Evolutionary conservation across 2,329 filamentous ascomycete species (phyloP), one percentile per base, ranked within the genome.

Genomic region (Cyphellophora europaea): DNA sequence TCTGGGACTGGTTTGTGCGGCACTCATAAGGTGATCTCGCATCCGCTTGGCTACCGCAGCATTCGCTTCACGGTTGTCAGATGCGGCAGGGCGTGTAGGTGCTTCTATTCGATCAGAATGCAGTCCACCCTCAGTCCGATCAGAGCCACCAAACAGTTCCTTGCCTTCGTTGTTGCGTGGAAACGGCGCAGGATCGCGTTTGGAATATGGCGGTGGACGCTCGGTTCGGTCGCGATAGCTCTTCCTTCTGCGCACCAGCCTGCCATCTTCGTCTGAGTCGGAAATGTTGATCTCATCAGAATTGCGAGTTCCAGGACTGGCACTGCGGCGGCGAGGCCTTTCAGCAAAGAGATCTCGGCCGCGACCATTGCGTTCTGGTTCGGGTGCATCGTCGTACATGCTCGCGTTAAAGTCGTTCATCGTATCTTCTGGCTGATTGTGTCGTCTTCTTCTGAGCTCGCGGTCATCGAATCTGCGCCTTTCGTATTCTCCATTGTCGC

Each of bases 361-460:
- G 49, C 44, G 45, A 33, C 36, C 53, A 15, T 53, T 37, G 33
- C 54, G 49, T 5, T 51, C 50, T 14, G 47, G 47, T 30, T 54
- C 53, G 5, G 50, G 60, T 40, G 74, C 72, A 50, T 93, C 86
- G 45, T 91, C 86, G 57, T 93, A 93, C 66, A 94, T 81, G 50
- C 74, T 82, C 21, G 78, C 82, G 49, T 82, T 77, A 48, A 86
- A 89, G 0, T 67, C 64, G 21, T 28, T 32, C 11, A 16, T 33
- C 11, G 39, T 41, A 6, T 35, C 37, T 15, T 41, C 43, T 11
- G 30, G 40, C 15, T 71, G 63, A 21, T 70, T 65, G 4, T 74
- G 69, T 47, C 55, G 56, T 46, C 55, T 56, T 46, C 53, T 56
- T 46, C 59, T 50, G 41, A 59, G 50, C 55, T 71, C 74, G 15